phyloP scores from a whole-genome alignment of 306 rosid genomes.

The Herpetospermum pedunculosum region DNA sequence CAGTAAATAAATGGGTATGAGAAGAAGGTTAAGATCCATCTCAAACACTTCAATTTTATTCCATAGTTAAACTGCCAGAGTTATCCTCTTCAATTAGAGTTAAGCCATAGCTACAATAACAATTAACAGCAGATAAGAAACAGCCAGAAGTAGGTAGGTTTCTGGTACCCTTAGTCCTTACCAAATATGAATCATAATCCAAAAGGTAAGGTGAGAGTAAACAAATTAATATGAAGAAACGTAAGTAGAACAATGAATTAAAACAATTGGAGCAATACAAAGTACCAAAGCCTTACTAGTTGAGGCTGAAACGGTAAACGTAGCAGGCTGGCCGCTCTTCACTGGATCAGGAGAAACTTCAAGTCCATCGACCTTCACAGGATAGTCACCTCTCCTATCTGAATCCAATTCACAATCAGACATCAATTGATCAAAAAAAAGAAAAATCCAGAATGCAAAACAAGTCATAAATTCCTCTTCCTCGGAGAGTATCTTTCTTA shows the following conservation, averaged over 20 bases:
- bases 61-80: neutral
- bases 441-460: neutral
- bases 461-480: neutral
- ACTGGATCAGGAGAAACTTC: constrained; percentile 57
- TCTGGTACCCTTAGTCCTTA: neutral
- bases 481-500: neutral
- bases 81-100: neutral
- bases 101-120: neutral
- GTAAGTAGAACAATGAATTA: neutral
- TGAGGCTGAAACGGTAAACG: constrained; percentile 62
- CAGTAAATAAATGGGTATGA: neutral
- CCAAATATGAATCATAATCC: neutral
- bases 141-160: neutral
- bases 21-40: neutral
- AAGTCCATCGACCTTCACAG: constrained; percentile 57
- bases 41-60: neutral
- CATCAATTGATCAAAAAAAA: neutral
- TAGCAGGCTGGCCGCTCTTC: constrained; percentile 50
- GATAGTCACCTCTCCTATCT: constrained; percentile 49
- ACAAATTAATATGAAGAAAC: neutral
- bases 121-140: neutral
- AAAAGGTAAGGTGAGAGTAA: neutral
- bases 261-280: neutral
- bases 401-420: constrained; percentile 1
- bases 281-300: constrained; percentile 31